phyloP scores from a whole-genome alignment of 2,329 filamentous ascomycete species.

The Venturia carpophila region DNA sequence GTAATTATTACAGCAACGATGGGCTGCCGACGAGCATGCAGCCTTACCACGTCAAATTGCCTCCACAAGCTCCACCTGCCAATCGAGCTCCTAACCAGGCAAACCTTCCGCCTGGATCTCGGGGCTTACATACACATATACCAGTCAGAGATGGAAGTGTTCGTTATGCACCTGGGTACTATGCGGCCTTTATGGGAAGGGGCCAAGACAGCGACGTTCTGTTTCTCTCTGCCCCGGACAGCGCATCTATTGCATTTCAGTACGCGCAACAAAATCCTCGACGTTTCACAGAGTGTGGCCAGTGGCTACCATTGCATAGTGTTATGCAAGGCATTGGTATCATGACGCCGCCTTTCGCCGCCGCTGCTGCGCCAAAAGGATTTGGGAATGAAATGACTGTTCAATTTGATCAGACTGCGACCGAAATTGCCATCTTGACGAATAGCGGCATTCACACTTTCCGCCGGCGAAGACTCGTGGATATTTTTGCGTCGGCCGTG shows the following conservation, averaged over 20 bases:
- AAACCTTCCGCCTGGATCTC: constrained; percentile 10
- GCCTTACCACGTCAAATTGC: constrained; percentile 93
- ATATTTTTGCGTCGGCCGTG: constrained; percentile 81
- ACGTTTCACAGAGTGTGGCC: constrained; percentile 70
- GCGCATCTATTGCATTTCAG: constrained; percentile 64
- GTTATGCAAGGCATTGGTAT: constrained; percentile 71
- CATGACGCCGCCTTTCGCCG: constrained; percentile 60
- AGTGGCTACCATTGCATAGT: constrained; percentile 68
- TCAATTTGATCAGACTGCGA: constrained; percentile 78
- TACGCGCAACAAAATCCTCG: constrained; percentile 45
- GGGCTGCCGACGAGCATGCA: constrained; percentile 88
- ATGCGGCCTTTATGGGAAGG: constrained; percentile 71
- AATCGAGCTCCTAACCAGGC: neutral
- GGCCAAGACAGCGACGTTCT: constrained; percentile 58
- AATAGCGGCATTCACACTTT: constrained; percentile 85
- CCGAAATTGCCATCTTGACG: constrained; percentile 85
- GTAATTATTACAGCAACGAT: constrained; percentile 36
- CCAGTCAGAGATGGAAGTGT: constrained; percentile 29
- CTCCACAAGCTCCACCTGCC: constrained; percentile 46
- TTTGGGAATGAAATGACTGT: constrained; percentile 94
- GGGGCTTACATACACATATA: constrained; percentile 28
- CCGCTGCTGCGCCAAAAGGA: constrained; percentile 60
- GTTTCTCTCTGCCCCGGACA: constrained; percentile 82
- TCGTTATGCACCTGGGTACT: constrained; percentile 79
- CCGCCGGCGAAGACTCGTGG: constrained; percentile 74